Evolutionary conservation across 2,329 filamentous ascomycete genomes (phyloP), one percentile per base, ranked within the genome.

Genomic region (Fusarium piperis): DNA sequence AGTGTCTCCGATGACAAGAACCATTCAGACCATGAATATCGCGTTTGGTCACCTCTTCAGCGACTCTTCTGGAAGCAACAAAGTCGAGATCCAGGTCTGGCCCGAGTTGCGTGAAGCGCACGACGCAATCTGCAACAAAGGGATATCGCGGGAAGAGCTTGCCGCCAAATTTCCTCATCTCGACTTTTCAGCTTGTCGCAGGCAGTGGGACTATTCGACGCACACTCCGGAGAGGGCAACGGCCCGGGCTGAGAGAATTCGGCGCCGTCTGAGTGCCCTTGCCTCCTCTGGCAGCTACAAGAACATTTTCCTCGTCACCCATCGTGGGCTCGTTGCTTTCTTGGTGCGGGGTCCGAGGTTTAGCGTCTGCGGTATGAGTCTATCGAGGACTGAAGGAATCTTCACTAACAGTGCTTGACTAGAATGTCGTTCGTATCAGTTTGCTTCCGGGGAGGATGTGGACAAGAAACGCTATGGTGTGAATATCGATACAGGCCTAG

Each of bases 81-180:
- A 38, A 7, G 41, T 58, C 1, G 30, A 64, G 4, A 35, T 76
- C 3, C 66, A 76, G n/a, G 56, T 76, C 10, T 76, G 74, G 72
- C 74, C 74, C 0, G 74, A 76, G 6, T 18, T 76, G 1, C 74
- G 74, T 1, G 74, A 76, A 26, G 65, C 72, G 4, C 73, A 76
- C n/a, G 74, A 76, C 36, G 74, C 71, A 7, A 65, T 68, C 39
- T 76, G 74, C 56, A 76, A 76, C 18, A 74, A 72, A n/a, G 72
- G 74, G 3, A 11, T 69, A n/a, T 36, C 61, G 3, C 71, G 71
- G 2, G 51, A 33, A 18, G 70, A 68, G 2, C 15, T 76, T 2
- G 55, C 56, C 1, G n/a, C 28, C 13, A 74, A 72, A 26, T 76
- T 74, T 35, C 65, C 68, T 4, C 59, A 65, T 16, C 64, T 76